Conservation (phyloP, 768 basidiomycete species). For the Trametes cinnabarina region DNA sequence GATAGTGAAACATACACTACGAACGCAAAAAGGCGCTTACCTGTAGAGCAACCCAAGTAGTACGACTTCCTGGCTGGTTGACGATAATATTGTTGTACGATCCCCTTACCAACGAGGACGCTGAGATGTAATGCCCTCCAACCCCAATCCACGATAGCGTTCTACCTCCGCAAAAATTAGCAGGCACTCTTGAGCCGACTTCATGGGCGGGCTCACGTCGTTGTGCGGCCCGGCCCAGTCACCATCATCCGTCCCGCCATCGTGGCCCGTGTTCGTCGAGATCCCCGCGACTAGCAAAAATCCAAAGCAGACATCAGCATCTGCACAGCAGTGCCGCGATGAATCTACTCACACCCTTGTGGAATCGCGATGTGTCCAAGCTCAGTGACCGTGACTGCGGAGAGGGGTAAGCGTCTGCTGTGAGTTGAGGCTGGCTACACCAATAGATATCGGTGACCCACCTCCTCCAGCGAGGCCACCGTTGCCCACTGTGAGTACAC, state of each 20-base stretch:
- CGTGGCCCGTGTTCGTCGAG: slow-evolving; percentile 27
- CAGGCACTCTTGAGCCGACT: neutral
- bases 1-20: neutral
- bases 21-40: neutral
- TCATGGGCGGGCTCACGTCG: slow-evolving; percentile 16
- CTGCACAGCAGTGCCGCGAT: neutral
- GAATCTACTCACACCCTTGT: slow-evolving; percentile 24
- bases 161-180: slow-evolving; percentile 10
- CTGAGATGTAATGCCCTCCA: slow-evolving; percentile 30
- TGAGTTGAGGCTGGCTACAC: neutral
- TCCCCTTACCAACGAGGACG: slow-evolving; percentile 28
- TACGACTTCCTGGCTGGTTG: slow-evolving; percentile 25
- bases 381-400: slow-evolving; percentile 23
- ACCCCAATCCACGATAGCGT: slow-evolving; percentile 31
- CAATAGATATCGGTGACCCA: slow-evolving; percentile 6
- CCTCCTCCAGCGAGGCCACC: slow-evolving; percentile 31
- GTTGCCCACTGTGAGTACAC: slow-evolving; percentile 30
- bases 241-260: slow-evolving; percentile 11
- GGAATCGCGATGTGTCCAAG: slow-evolving; percentile 23
- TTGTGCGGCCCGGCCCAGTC: slow-evolving; percentile 26
- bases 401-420: neutral
- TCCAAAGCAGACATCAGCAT: neutral
- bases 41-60: slow-evolving; percentile 32
- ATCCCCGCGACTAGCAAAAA: slow-evolving; percentile 23
- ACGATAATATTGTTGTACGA: slow-evolving; percentile 29